Base-by-base conservation (phyloP, 2,329 filamentous ascomycete species). In the Pestalotiopsis sp. region DNA sequence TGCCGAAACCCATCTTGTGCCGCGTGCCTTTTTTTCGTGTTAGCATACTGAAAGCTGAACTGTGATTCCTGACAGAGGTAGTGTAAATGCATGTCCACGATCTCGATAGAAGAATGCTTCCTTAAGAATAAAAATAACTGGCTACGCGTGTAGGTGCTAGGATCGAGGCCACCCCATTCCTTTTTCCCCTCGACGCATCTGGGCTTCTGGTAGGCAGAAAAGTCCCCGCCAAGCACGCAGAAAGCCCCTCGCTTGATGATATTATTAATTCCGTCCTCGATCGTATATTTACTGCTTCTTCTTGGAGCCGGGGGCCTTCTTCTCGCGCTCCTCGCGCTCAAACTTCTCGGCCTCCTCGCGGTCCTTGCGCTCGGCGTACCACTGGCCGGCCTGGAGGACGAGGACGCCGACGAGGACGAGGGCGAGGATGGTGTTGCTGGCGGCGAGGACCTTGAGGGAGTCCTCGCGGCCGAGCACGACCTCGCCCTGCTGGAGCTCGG, bases 291-390 rank as follows among this genome's bases (percentile, higher is more conserved):
- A 71, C 65, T 71, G 70, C 70, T 70, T 71, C 68, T 71, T 71
- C 70, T 71, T 71, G 64, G 63, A 72, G 68, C 73, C 87, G 64
- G 76, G 84, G 3, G 68, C 70, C 69, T 75, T 73, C 57, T 76
- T 70, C 67, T 70, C 70, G 57, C 60, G 79, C 68, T 79, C 74
- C 70, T 78, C 84, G 80, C 85, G 62, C 23, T 90, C 88, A 72
- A 91, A 86, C 78, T 89, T 87, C 77, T 89, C 89, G 68, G 88
- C 86, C 80, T 98, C 95, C 79, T 95, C 92, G 76, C 87, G 87
- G 81, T 98, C 95, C 83, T 97, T 97, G 78, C 93, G 88, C 87
- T 98, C 95, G 31, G 96, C 96, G 83, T 99, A 99, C 96, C 95
- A 98, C 87, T 98, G 94, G 12, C 96, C 96, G 23, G 94, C 94